Evolutionary conservation across 768 basidiomycete species (phyloP), one percentile per base, ranked within the genome.

Genomic region (Lyophyllum shimeji): DNA sequence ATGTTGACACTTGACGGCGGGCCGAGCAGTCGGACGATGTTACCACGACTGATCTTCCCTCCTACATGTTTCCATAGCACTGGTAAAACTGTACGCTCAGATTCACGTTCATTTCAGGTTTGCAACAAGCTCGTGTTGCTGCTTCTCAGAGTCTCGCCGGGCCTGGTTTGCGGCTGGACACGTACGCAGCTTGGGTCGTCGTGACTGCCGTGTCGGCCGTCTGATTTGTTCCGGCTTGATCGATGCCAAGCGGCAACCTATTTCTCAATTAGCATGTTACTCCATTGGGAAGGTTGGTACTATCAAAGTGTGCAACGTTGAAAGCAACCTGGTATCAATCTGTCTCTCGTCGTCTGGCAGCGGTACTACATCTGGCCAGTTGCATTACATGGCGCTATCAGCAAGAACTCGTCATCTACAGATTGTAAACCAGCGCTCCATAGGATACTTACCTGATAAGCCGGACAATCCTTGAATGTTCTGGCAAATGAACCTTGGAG

Each of bases 401-500:
- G 2, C 18, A 37, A 42, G 20, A 9, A 40, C n/a, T 49, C 31
- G 23, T 59, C 39, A 51, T 34, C 39, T 3, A 29, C 43, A 34
- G n/a, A 40, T 18, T n/a, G 52, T n/a, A 23, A 23, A 25, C 24
- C n/a, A 17, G 42, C 12, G n/a, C 15, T 44, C 11, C 9, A 20
- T 45, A 21, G 17, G 2, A 66, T 71, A 27, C 27, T 37, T 17
- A 74, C 75, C 71, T 48, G 63, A 49, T 34, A 75, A 56, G 1
- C 78, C 77, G 12, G 65, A 58, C 29, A 77, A 59, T 40, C 66
- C 69, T 18, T 75, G 63, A 5, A 78, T 75, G 61, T 84, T 83
- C 45, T 75, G 67, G 60, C 82, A 85, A 40, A 80, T 73, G 53
- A 72, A 75, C 44, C 65, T 63, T 5, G 74, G 68, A 3, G 69